phyloP scores from a whole-genome alignment of 768 basidiomycete genomes.

The Hypholoma fasciculare region DNA sequence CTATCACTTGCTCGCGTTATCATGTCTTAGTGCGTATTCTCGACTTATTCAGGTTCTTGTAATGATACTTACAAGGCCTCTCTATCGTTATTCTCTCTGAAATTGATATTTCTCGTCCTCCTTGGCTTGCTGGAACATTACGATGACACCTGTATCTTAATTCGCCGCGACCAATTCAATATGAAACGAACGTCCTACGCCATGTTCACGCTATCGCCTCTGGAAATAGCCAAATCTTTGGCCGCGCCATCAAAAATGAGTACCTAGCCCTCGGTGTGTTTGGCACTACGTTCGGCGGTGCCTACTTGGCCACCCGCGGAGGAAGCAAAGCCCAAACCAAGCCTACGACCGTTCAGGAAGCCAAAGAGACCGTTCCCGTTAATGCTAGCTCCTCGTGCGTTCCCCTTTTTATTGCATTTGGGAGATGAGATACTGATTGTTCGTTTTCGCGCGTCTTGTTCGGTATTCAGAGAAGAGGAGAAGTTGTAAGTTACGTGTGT shows the following conservation, averaged over 20 bases:
- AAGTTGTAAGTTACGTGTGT: slow-evolving; percentile 60
- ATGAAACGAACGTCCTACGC: background rate
- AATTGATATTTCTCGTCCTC: background rate
- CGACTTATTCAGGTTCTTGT: background rate
- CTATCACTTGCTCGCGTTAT: slow-evolving; percentile 7
- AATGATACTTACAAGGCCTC: background rate
- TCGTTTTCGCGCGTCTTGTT: background rate
- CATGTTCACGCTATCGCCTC: background rate
- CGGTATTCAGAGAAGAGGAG: slow-evolving; percentile 70
- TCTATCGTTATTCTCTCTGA: background rate
- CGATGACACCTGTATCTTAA: background rate
- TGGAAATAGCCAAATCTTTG: slow-evolving; percentile 62
- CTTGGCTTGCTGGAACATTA: background rate
- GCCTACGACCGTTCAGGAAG: slow-evolving; percentile 51
- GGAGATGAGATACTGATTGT: slow-evolving; percentile 8
- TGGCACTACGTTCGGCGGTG: slow-evolving; percentile 51
- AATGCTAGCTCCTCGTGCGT: slow-evolving; percentile 71
- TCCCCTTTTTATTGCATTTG: background rate
- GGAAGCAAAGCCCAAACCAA: slow-evolving; percentile 46
- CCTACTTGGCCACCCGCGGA: slow-evolving; percentile 54
- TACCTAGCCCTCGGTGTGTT: slow-evolving; percentile 75
- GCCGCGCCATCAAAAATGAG: slow-evolving; percentile 81
- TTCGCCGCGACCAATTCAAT: background rate
- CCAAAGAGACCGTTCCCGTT: slow-evolving; percentile 64
- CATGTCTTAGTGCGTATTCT: slow-evolving; percentile 22